Evolutionary conservation across 306 rosid genomes (phyloP).

Genomic region (Pyrus bretschneideri): DNA sequence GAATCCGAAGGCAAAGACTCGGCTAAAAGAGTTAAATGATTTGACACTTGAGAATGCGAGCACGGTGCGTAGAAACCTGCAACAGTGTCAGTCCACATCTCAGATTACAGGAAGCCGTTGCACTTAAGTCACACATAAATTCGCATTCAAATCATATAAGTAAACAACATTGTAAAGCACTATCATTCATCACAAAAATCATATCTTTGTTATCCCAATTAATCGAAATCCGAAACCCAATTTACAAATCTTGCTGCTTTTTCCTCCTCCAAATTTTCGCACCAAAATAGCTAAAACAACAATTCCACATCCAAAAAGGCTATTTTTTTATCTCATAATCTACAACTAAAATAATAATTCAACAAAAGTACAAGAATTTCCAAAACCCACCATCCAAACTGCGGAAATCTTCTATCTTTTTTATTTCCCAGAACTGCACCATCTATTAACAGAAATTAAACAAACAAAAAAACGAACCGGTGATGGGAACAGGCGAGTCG

Average conservation of each 20-base stretch:
- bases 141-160: background rate
- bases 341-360: background rate
- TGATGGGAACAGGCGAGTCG: slow-evolving; percentile 72
- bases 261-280: background rate
- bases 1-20: slow-evolving; percentile 79
- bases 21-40: slow-evolving; percentile 61
- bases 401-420: background rate
- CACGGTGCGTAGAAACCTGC: slow-evolving; percentile 92
- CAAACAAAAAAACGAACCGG: slow-evolving; percentile 31
- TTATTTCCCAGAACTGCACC: background rate
- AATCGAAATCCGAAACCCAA: background rate
- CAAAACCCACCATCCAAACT: background rate
- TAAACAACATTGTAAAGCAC: background rate
- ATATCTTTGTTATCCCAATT: background rate
- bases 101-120: background rate
- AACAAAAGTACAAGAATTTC: background rate
- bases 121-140: background rate
- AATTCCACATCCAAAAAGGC: no score
- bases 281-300: background rate
- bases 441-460: background rate
- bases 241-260: background rate
- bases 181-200: background rate
- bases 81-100: slow-evolving; percentile 10
- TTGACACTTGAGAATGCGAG: slow-evolving; percentile 78
- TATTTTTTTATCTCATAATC: background rate